Percentiles rank a stretch among this genome's conserved stretches.
These are phyloP conservation scores for Fraxinus floribunda DNA, from an alignment of 305 asterid genomes.

Conservation along the genomic window DNA sequence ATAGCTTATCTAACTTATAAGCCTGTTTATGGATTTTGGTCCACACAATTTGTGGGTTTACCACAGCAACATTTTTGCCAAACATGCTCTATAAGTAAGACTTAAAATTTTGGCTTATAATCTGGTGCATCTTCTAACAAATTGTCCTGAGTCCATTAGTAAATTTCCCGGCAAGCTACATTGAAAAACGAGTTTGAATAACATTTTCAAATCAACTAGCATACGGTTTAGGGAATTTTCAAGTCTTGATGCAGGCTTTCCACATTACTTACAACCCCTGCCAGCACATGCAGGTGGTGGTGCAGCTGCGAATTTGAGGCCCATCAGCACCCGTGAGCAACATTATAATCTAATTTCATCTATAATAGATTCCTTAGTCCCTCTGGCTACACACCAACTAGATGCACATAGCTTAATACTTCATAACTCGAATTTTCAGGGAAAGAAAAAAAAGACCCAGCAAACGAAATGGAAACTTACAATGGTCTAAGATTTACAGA, in stretches of 20 bases:
- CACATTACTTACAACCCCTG: neutral
- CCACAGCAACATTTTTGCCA: neutral
- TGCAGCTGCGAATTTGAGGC: too few relatives aligned
- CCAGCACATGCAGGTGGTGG: neutral
- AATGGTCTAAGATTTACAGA: neutral
- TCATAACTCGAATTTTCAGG: neutral
- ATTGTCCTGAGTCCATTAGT: neutral
- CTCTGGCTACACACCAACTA: neutral
- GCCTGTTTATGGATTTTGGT: neutral
- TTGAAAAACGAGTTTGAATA: neutral
- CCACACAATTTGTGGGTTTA: neutral
- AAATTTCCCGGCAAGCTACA: neutral
- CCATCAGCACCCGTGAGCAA: neutral
- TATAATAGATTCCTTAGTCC: neutral
- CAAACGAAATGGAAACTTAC: neutral
- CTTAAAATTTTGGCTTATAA: neutral
- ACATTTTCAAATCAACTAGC: neutral
- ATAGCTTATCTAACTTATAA: neutral
- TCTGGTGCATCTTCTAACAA: neutral
- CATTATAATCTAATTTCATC: neutral
- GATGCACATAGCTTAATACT: neutral
- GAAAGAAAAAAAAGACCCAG: neutral
- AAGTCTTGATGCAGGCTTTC: neutral
- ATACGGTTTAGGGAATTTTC: neutral
- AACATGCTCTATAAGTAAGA: neutral